A percentile compares a stretch with the other conserved stretches of the same genome.
phyloP scores from a whole-genome alignment of 192 early-diverging fungal genomes.

The Backusella luteola region DNA sequence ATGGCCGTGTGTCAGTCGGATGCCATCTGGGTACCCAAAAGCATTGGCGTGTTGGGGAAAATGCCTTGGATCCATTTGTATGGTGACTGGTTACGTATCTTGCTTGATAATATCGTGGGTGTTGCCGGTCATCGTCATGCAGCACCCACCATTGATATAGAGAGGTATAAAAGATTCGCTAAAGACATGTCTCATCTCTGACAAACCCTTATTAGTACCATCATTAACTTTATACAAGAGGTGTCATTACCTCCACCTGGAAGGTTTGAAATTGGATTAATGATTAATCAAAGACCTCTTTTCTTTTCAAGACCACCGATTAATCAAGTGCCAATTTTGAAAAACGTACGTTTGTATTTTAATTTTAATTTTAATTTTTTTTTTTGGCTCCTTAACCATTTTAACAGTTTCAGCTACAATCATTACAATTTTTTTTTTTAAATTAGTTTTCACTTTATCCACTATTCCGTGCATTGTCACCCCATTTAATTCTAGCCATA shows the following conservation, averaged over 20 bases:
- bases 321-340: slow-evolving; percentile 68
- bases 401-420: slow-evolving; percentile 1
- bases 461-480: slow-evolving; percentile 64
- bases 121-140: slow-evolving; percentile 29
- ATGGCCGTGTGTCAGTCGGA: slow-evolving; percentile 52
- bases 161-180: not conserved
- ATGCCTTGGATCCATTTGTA: slow-evolving; percentile 73
- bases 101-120: slow-evolving; percentile 52
- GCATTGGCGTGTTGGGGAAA: slow-evolving; percentile 65
- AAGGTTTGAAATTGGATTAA: slow-evolving; percentile 67
- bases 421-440: not conserved
- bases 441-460: slow-evolving; percentile 74
- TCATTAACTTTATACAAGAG: slow-evolving; percentile 64
- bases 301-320: slow-evolving; percentile 70
- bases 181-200: no score
- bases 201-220: not conserved
- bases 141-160: not conserved
- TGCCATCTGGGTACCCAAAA: slow-evolving; percentile 65
- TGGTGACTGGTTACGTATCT: slow-evolving; percentile 72
- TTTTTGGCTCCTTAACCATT: not conserved
- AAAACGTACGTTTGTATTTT: slow-evolving; percentile 58
- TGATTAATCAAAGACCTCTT: slow-evolving; percentile 55
- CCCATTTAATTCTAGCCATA: slow-evolving; percentile 60
- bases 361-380: not conserved
- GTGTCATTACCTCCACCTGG: slow-evolving; percentile 76